Percentiles rank a stretch among this genome's conserved stretches.
These are phyloP conservation scores for Crithidia expoeki DNA, from an alignment of 208 protist genomes.

Conservation along the genomic window DNA sequence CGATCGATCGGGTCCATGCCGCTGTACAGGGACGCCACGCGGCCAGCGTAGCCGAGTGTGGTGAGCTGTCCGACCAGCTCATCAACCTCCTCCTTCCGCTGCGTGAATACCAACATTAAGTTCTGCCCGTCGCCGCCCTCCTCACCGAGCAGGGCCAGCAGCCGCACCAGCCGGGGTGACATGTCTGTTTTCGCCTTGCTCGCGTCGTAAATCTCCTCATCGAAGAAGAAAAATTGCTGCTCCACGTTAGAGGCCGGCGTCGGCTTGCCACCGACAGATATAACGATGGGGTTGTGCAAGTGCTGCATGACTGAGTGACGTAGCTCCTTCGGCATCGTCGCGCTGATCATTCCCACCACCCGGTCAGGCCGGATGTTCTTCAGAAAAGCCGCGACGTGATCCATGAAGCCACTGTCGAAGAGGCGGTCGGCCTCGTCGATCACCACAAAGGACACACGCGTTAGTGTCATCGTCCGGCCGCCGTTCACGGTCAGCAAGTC, in stretches of 20 bases:
- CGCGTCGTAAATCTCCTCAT: slow-evolving; percentile 83
- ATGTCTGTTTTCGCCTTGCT: slow-evolving; percentile 55
- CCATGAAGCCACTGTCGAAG: slow-evolving; percentile 95
- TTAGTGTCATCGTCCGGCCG: slow-evolving; percentile 63
- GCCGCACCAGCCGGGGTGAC: slow-evolving; percentile 71
- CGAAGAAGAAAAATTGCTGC: slow-evolving; percentile 91
- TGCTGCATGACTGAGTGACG: slow-evolving; percentile 72
- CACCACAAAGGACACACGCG: slow-evolving; percentile 83
- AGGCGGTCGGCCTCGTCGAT: slow-evolving; percentile 95
- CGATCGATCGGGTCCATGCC: slow-evolving; percentile 93
- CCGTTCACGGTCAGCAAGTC: slow-evolving; percentile 90
- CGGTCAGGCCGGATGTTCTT: slow-evolving; percentile 89
- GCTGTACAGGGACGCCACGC: slow-evolving; percentile 84
- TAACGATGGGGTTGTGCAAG: slow-evolving; percentile 82
- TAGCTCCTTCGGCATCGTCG: slow-evolving; percentile 92
- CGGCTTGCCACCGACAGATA: slow-evolving; percentile 87
- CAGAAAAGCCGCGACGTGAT: slow-evolving; percentile 91
- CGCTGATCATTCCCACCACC: slow-evolving; percentile 90
- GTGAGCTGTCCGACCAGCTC: slow-evolving; percentile 82
- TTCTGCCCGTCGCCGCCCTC: slow-evolving; percentile 65
- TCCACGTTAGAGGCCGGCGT: slow-evolving; percentile 89
- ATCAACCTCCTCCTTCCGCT: slow-evolving; percentile 92
- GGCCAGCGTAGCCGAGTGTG: slow-evolving; percentile 73
- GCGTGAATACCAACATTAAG: slow-evolving; percentile 92
- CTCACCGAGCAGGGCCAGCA: slow-evolving; percentile 90